Conservation (phyloP, 305 asterid genomes). For the Vinca major region DNA sequence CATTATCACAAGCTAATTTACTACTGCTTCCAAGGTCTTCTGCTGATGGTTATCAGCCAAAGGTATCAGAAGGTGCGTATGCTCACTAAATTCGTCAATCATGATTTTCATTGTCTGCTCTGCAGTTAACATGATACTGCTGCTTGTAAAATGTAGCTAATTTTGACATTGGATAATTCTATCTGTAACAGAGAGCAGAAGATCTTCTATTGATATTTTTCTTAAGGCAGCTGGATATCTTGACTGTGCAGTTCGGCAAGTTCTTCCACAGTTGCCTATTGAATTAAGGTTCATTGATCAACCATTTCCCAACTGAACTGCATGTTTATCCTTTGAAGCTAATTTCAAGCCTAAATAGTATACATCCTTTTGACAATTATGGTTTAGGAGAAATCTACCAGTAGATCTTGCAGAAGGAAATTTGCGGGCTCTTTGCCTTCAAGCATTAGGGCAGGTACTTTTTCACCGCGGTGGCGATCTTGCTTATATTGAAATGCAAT, state of each 20-base stretch:
- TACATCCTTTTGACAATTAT: conserved; percentile 13
- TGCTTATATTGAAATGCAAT: neutral
- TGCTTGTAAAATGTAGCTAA: neutral
- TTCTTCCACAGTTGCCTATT: conserved; percentile 76
- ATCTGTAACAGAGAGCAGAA: conserved; percentile 59
- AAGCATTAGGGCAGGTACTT: conserved; percentile 73
- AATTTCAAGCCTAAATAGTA: conserved; percentile 9
- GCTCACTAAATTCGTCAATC: neutral
- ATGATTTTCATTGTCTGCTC: neutral
- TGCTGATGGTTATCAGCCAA: conserved; percentile 74
- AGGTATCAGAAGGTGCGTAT: conserved; percentile 75
- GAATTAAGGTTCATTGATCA: conserved; percentile 57
- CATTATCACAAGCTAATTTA: conserved; percentile 84
- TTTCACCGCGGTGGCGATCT: conserved; percentile 18
- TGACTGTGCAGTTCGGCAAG: conserved; percentile 90
- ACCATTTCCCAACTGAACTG: conserved; percentile 12
- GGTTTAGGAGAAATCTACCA: conserved; percentile 73
- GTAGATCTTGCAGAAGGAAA: conserved; percentile 99
- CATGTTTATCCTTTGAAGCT: conserved; percentile 14
- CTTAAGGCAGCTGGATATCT: conserved; percentile 98
- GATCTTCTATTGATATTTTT: conserved; percentile 83
- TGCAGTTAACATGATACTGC: neutral
- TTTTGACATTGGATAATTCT: neutral
- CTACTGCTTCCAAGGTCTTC: conserved; percentile 91
- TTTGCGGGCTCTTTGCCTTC: conserved; percentile 90